Evolutionary conservation across 768 basidiomycete genomes (phyloP), one percentile per base, ranked within the genome.

Genomic region (Rhizopogon salebrosus): DNA sequence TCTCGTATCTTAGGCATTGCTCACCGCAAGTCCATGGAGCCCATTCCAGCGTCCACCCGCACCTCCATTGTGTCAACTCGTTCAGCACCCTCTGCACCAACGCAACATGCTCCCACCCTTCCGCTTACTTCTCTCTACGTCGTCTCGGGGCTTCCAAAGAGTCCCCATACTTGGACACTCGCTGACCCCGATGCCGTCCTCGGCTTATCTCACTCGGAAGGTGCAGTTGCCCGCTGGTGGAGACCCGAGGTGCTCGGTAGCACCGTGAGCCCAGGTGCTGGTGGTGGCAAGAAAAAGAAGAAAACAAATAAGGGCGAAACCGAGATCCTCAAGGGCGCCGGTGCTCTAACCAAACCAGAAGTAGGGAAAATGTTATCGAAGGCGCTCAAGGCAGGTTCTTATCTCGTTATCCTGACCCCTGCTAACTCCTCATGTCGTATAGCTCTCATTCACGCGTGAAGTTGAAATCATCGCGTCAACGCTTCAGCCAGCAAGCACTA

Each of bases 401-500:
- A 8, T 22, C 13, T 29, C 29, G 4, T n/a, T 0, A 7, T 20
- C 20, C 1, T n/a, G 29, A 20, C 18, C 14, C 3, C 24, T 50
- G 29, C 55, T 23, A 13, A 43, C 43, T 18, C 11, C 3, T n/a
- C 43, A 54, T 49, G 24, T 49, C 43, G 3, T 13, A 39, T 59
- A 94, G 91, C 84, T 95, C 41, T 92, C 92, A 7, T 94, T 95
- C 68, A 84, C 90, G 34, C 87, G 89, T 49, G 93, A 95, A 67
- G 89, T 95, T 39, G 92, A 95, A 66, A 87, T 98, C 52, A 89
- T 98, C 64, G 92, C 93, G 13, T 92, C 93, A n/a, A 92, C 92
- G 0, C 79, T 95, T 9, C 91, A 95, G 60, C 95, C 95, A 6
- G 87, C 94, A 1, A 91, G 90, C 6, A 97, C 93, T 14, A 85